Evolutionary conservation across 345 rosid genomes (phyloP).

Genomic region (Eucalyptus dawsonii): DNA sequence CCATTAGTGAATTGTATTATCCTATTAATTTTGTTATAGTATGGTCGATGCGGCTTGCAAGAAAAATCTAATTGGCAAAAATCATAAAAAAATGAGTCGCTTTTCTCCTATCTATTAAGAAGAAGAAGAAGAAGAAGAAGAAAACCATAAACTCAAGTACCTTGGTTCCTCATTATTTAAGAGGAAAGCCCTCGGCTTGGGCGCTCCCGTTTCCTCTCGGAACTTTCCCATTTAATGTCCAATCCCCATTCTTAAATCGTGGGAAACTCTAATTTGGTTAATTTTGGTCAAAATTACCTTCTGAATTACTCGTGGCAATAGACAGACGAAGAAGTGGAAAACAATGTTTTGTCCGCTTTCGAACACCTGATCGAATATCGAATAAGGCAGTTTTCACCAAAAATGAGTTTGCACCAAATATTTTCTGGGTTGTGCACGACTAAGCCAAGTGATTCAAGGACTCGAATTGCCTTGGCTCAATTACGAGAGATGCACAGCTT

Average conservation of each 20-base stretch:
- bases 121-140: no score
- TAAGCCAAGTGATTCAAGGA: neutral
- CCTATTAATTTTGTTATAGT: no score
- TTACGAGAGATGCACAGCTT: neutral
- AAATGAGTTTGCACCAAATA: slow-evolving; percentile 4
- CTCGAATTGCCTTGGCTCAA: neutral
- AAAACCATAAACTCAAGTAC: no score
- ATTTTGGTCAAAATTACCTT: neutral
- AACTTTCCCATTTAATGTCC: neutral
- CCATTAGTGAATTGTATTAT: neutral
- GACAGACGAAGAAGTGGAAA: neutral
- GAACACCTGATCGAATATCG: slow-evolving; percentile 33
- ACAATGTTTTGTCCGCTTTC: neutral
- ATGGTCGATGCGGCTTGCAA: neutral
- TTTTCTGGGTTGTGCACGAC: neutral
- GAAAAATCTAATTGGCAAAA: no score
- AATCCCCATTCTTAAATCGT: neutral
- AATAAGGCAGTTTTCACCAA: slow-evolving; percentile 24
- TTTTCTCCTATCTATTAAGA: neutral
- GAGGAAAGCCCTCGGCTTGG: neutral
- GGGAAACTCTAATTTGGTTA: neutral
- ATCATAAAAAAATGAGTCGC: neutral
- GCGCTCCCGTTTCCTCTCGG: neutral
- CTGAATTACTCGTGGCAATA: neutral
- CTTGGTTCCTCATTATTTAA: neutral